Conservation (phyloP, 1,284 basidiomycete genomes). For the Vanrija sp. region DNA sequence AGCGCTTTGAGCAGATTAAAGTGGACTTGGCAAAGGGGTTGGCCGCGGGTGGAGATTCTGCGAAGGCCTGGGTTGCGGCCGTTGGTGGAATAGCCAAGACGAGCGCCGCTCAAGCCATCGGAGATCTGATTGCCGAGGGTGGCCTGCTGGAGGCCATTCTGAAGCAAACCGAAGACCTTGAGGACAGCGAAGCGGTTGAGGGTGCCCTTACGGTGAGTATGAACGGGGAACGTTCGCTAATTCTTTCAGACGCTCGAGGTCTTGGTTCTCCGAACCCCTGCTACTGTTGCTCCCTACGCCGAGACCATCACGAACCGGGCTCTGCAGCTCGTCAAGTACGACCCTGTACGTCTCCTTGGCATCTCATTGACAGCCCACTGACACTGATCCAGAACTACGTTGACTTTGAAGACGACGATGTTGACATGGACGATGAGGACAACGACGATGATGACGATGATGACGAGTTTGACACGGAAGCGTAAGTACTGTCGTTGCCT, state of each 20-base stretch:
- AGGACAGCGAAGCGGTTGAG: slow-evolving; percentile 42
- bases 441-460: slow-evolving; percentile 46
- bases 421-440: slow-evolving; percentile 42
- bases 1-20: slow-evolving; percentile 29
- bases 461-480: slow-evolving; percentile 65
- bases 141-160: slow-evolving; percentile 27
- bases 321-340: slow-evolving; percentile 79
- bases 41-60: slow-evolving; percentile 20
- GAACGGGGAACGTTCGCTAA: neutral
- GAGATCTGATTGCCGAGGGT: slow-evolving; percentile 30
- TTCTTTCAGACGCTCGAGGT: slow-evolving; percentile 69
- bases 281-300: slow-evolving; percentile 72
- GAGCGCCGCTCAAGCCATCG: slow-evolving; percentile 26
- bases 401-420: slow-evolving; percentile 65
- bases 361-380: neutral
- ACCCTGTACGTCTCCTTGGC: slow-evolving; percentile 60
- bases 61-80: slow-evolving; percentile 34
- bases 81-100: slow-evolving; percentile 37
- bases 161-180: slow-evolving; percentile 27
- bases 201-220: slow-evolving; percentile 32
- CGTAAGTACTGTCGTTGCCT: slow-evolving; percentile 59
- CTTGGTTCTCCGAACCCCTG: slow-evolving; percentile 74
- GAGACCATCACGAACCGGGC: slow-evolving; percentile 65
- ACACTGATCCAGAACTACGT: slow-evolving; percentile 69
- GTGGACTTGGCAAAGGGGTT: slow-evolving; percentile 28